Conservation (phyloP, 148 eudicot genomes). For the Agrostemma githago region DNA sequence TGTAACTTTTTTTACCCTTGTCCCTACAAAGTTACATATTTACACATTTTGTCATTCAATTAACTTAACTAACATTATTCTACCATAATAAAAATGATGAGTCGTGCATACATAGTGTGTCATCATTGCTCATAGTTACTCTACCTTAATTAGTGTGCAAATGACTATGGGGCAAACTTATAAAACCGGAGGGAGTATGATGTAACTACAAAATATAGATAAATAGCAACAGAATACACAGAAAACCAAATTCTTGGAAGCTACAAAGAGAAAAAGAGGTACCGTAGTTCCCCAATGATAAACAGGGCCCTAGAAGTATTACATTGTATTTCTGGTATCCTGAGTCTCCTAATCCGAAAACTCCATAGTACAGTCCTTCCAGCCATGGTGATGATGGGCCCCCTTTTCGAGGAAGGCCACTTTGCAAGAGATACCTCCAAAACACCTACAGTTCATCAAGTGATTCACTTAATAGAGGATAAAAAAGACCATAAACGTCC, state of each 20-base stretch:
- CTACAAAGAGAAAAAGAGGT: constrained; percentile 45
- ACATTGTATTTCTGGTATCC: constrained; percentile 98
- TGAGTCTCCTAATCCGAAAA: constrained; percentile 98
- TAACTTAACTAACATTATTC: too few species aligned
- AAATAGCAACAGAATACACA: neutral
- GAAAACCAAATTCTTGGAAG: constrained; percentile 13
- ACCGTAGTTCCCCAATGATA: constrained; percentile 40
- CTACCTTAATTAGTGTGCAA: too few species aligned
- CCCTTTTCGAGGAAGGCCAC: constrained; percentile 33
- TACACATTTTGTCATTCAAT: too few species aligned
- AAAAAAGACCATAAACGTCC: neutral
- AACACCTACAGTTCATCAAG: constrained; percentile 46
- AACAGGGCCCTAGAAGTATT: constrained; percentile 41
- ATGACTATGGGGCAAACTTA: too few species aligned
- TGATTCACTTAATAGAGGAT: constrained; percentile 5
- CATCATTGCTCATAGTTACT: too few species aligned
- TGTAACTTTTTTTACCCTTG: too few species aligned
- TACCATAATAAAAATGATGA: too few species aligned
- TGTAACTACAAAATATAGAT: neutral
- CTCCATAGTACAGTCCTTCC: constrained; percentile 65
- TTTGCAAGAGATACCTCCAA: constrained; percentile 85
- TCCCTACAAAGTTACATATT: too few species aligned
- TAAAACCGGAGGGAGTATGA: neutral
- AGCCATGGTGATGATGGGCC: constrained; percentile 43
- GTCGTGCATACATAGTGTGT: too few species aligned